phyloP scores from a whole-genome alignment of 75 land plant species.

The Picea glauca region DNA sequence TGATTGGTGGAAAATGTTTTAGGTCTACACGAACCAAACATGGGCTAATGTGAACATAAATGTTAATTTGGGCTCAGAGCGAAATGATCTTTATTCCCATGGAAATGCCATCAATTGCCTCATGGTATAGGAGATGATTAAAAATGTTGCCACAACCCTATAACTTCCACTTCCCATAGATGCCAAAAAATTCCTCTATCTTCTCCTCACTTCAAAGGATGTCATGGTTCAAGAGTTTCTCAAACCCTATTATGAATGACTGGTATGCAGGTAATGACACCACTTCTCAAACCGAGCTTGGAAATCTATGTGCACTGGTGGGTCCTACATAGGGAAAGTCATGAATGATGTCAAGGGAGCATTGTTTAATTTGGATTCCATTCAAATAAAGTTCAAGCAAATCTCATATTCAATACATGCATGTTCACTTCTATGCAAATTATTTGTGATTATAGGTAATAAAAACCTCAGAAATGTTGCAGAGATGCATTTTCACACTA shows the following conservation, averaged over 20 bases:
- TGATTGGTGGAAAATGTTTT: background rate
- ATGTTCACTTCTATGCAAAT: too few relatives aligned
- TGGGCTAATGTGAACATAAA: background rate
- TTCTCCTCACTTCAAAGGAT: too few relatives aligned
- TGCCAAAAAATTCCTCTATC: too few relatives aligned
- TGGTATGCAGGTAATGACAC: constrained; percentile 94
- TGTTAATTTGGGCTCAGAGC: constrained; percentile 32
- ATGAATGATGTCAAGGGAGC: constrained; percentile 10
- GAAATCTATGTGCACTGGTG: constrained; percentile 50
- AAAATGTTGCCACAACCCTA: too few relatives aligned
- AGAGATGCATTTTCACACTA: too few relatives aligned
- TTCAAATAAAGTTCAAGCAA: constrained; percentile 40
- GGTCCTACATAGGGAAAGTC: too few relatives aligned
- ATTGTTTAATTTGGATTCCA: constrained; percentile 55
- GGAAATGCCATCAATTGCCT: constrained; percentile 42
- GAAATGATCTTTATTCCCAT: constrained; percentile 34
- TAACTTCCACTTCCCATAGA: too few relatives aligned
- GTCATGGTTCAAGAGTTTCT: constrained; percentile 19
- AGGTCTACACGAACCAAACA: background rate
- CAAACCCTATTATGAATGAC: constrained; percentile 75
- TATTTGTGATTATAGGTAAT: too few relatives aligned
- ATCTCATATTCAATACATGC: too few relatives aligned
- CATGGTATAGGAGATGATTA: too few relatives aligned
- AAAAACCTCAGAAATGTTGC: too few relatives aligned
- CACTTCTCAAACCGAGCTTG: constrained; percentile 83